Base-by-base conservation (phyloP, 176 grass and related monocot species). In the Echinochloa phyllopogon region DNA sequence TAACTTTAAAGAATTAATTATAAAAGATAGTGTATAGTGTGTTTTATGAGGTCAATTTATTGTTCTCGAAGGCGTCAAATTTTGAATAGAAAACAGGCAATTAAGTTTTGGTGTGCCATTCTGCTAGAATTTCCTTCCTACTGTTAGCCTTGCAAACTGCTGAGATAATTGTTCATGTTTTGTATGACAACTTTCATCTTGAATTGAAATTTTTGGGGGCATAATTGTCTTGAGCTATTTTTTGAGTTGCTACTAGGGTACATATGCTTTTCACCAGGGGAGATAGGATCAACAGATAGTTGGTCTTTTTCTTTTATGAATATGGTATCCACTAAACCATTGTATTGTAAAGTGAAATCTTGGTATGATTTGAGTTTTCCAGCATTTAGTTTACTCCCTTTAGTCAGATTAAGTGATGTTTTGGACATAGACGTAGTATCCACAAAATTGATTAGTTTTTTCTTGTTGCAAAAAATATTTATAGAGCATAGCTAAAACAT, bases 81-180 rank as follows among this genome's bases (percentile, higher is more conserved):
- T 17, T 62, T 69, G 6, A 43, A 69, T 67, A 69, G 37, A 45
- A 12, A 47, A 63, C 17, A 69, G 12, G 27, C 70, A 69, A 17
- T 3, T 77, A 53, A 72, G 65, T 14, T 20, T 9, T 5, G 40
- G 43, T 10, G 25, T 11, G 23, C 69, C 29, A n/a, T 18, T n/a
- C 72, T 53, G 29, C 48, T 86, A 52, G 4, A 50, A 50, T 63
- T 37, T 72, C 6, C 5, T 78, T 77, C 64, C 37, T 69, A 48
- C 52, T 72, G 14, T 14, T 50, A 78, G 64, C 25, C 33, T 49
- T 44, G 53, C 49, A 23, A 49, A 78, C 18, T 79, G 65, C 67
- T 80, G n/a, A 27, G 6, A 80, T 16, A 76, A 82, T 76, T 69
- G 10, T 40, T 48, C 6, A 65, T 14, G 45, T 41, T 68, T 48